These are phyloP conservation scores for Areca catechu DNA, from an alignment of 176 grass and related monocot genomes.

Conservation along the genomic window DNA sequence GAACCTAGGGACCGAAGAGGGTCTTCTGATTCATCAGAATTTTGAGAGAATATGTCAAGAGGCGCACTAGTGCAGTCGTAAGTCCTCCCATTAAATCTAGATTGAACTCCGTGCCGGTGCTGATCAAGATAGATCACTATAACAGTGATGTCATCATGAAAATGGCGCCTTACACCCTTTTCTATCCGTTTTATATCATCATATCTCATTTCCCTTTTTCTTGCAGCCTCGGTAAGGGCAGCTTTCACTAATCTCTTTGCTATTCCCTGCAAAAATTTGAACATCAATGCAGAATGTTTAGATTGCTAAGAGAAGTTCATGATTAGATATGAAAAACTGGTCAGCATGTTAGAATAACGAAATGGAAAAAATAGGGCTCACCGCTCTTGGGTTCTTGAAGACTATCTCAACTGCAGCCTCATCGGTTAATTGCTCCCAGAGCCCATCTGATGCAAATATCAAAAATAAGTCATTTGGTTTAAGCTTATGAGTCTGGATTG, in stretches of 20 bases:
- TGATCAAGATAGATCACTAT: slow-evolving; percentile 37
- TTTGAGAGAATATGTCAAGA: slow-evolving; percentile 7
- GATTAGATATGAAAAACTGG: no score
- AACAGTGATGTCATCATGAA: slow-evolving; percentile 60
- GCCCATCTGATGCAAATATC: slow-evolving; percentile 25
- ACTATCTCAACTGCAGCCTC: slow-evolving; percentile 15
- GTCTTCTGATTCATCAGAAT: not conserved
- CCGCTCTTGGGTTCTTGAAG: slow-evolving; percentile 11
- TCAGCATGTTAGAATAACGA: not conserved
- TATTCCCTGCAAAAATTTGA: slow-evolving; percentile 28
- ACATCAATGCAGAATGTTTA: no score
- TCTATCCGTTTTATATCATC: slow-evolving; percentile 41
- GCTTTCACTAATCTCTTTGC: slow-evolving; percentile 46
- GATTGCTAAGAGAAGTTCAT: no score
- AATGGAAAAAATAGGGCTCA: not conserved
- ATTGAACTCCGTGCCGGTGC: not conserved
- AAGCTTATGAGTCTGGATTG: slow-evolving; percentile 7
- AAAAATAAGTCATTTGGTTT: slow-evolving; percentile 16
- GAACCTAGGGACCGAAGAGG: not conserved
- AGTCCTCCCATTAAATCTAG: not conserved
- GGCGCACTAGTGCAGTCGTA: slow-evolving; percentile 14
- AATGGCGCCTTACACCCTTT: slow-evolving; percentile 50
- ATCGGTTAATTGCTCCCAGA: slow-evolving; percentile 23
- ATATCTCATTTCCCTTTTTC: slow-evolving; percentile 52
- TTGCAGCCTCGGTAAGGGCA: slow-evolving; percentile 46